Evolutionary conservation across 164 flowering plant species (phyloP).

Genomic region (Paratinospora sagittata): DNA sequence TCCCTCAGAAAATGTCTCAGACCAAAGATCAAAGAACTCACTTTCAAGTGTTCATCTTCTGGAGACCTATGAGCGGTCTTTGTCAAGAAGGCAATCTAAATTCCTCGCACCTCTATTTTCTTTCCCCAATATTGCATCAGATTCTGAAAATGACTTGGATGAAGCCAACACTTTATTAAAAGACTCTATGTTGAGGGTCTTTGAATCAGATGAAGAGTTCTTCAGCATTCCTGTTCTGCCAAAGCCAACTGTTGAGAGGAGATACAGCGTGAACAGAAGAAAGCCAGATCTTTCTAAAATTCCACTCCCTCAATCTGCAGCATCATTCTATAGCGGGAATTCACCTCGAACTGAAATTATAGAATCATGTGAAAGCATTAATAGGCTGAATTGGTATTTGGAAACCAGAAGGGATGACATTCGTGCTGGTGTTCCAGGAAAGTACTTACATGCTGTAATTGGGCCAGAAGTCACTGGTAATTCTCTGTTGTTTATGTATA

Average conservation of each 20-base stretch:
- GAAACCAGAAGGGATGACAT: conserved; percentile 41
- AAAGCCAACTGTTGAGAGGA: conserved; percentile 27
- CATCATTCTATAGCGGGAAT: conserved; percentile 41
- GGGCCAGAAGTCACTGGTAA: conserved; percentile 52
- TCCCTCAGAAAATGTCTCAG: conserved; percentile 15
- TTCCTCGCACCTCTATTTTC: conserved; percentile 16
- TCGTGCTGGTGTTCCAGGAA: conserved; percentile 57
- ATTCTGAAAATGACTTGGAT: conserved; percentile 11
- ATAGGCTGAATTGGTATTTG: conserved; percentile 37
- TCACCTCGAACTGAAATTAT: conserved; percentile 41
- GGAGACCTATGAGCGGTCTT: conserved; percentile 23
- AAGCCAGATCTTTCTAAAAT: conserved; percentile 23
- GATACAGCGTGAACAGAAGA: conserved; percentile 23
- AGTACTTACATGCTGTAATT: conserved; percentile 56
- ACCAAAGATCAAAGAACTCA: conserved; percentile 16
- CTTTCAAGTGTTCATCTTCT: conserved; percentile 18
- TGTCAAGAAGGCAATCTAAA: conserved; percentile 21
- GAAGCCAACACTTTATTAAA: conserved; percentile 11
- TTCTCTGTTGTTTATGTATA: neutral
- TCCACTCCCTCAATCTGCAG: conserved; percentile 55
- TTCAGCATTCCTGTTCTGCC: neutral
- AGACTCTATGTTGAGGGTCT: conserved; percentile 10
- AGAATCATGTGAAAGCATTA: conserved; percentile 42
- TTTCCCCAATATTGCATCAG: conserved; percentile 13
- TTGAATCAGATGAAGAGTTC: conserved; percentile 16